Conservation (phyloP, 2,329 filamentous ascomycete species). For the Torrubiella hemipterigena region DNA sequence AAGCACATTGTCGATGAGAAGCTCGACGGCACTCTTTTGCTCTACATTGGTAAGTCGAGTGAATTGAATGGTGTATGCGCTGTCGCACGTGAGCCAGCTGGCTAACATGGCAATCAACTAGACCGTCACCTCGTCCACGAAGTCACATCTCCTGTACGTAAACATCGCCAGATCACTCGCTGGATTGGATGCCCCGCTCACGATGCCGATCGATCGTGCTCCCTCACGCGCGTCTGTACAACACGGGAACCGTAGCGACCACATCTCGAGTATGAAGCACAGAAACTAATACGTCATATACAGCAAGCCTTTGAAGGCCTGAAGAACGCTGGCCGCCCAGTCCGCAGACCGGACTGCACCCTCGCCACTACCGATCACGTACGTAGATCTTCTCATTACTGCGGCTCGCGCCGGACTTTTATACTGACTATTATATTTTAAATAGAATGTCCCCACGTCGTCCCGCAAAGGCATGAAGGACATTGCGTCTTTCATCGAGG, state of each 20-base stretch:
- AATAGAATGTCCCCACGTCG: conserved; percentile 81
- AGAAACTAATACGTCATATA: conserved; percentile 9
- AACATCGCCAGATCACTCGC: conserved; percentile 1
- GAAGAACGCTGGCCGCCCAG: conserved; percentile 74
- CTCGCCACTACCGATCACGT: conserved; percentile 94
- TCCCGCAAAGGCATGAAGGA: conserved; percentile 90
- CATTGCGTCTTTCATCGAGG: conserved; percentile 85
- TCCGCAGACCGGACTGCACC: conserved; percentile 92
- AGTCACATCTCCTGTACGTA: conserved; percentile 83
- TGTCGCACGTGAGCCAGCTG: no score
- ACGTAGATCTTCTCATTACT: no score
- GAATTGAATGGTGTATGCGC: no score
- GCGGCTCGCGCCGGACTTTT: no score
- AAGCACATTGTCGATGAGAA: conserved; percentile 93
- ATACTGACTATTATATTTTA: conserved; percentile 1
- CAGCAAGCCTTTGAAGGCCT: conserved; percentile 96
- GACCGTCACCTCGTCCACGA: conserved; percentile 96
- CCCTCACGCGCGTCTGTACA: no score
- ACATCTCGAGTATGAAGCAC: no score
- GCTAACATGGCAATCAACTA: conserved; percentile 18
- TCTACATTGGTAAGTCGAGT: conserved; percentile 76
- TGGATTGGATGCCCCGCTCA: not conserved
- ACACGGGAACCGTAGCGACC: no score
- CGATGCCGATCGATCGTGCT: no score
- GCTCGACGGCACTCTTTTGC: conserved; percentile 79